Evolutionary conservation across 2,329 filamentous ascomycete species (phyloP), one percentile per base, ranked within the genome.

Genomic region (Aureobasidium namibiae): DNA sequence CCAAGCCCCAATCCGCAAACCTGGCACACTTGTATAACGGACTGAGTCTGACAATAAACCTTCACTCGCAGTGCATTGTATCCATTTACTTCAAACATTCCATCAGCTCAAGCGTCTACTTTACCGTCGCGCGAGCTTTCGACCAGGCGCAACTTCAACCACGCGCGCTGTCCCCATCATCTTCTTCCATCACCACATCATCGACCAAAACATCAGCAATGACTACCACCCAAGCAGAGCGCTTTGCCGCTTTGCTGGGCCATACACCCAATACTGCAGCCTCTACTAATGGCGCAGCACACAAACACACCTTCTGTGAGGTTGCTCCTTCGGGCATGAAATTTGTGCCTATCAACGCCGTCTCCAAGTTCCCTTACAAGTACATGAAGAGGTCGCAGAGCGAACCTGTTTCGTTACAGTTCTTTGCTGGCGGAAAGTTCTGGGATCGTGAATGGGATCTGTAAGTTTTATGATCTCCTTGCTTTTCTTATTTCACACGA

Each of bases 391-490:
- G 8, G 23, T 42, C 26, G 24, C 52, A 56, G 11, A 34, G 54
- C 16, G 61, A 88, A 82, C 66, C 73, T 66, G 62, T 79, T 71
- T 67, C 78, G 65, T 46, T 60, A 16, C 58, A 60, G n/a, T 79
- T 82, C 70, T 90, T 89, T 65, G 76, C 81, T 34, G 67, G 69
- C 3, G 80, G 74, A 29, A 76, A 89, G 52, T 76, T 88, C 63
- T 82, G 81, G 65, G 72, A 76, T 2, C 79, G 83, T 61, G 67
- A 75, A 11, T 96, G 91, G 91, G 85, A 92, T 63, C 75, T 95
- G 89, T 94, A 77, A 79, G 86, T 78, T n/a, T n/a, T n/a, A n/a
- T n/a, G n/a, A 4, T 21, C 34, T 56, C 21, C 18, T 8, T 13
- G 31, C 50, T 29, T 34, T 49, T 29, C 14, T 39, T 42, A 31